Percentiles rank a stretch among this genome's conserved stretches.
phyloP scores from a whole-genome alignment of 306 rosid species.

The Prunus armeniaca region DNA sequence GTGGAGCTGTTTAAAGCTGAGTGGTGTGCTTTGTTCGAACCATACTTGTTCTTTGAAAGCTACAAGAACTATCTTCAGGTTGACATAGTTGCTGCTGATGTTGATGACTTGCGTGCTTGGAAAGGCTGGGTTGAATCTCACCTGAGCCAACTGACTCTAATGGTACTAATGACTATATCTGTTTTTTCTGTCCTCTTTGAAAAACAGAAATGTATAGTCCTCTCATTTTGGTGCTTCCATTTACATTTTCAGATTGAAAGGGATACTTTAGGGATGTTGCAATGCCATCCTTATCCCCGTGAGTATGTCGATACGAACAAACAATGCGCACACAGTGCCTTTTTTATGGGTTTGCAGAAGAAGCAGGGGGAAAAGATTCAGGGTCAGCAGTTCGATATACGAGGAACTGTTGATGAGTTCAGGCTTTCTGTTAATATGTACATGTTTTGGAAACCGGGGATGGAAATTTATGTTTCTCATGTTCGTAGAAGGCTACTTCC shows the following conservation, averaged over 20 bases:
- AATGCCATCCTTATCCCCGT: conserved; percentile 87
- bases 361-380: conserved; percentile 71
- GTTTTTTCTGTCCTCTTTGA: not conserved
- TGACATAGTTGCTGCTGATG: conserved; percentile 70
- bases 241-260: conserved; percentile 72
- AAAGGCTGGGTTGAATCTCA: conserved; percentile 97
- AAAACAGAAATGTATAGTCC: not conserved
- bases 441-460: conserved; percentile 77
- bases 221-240: conserved; percentile 9
- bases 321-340: conserved; percentile 76
- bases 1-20: conserved; percentile 69
- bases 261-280: conserved; percentile 83
- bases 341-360: conserved; percentile 90
- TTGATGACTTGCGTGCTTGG: conserved; percentile 78
- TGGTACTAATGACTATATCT: conserved; percentile 35
- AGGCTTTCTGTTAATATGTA: conserved; percentile 76
- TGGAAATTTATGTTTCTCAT: conserved; percentile 85
- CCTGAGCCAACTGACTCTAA: conserved; percentile 67
- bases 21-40: conserved; percentile 80
- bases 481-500: conserved; percentile 84
- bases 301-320: conserved; percentile 65
- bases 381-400: conserved; percentile 87
- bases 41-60: conserved; percentile 72
- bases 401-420: conserved; percentile 88
- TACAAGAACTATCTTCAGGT: conserved; percentile 88